A percentile compares a stretch with the other conserved stretches of the same genome.
Conservation (phyloP, 306 rosid genomes). For the Albizia julibrissin region DNA sequence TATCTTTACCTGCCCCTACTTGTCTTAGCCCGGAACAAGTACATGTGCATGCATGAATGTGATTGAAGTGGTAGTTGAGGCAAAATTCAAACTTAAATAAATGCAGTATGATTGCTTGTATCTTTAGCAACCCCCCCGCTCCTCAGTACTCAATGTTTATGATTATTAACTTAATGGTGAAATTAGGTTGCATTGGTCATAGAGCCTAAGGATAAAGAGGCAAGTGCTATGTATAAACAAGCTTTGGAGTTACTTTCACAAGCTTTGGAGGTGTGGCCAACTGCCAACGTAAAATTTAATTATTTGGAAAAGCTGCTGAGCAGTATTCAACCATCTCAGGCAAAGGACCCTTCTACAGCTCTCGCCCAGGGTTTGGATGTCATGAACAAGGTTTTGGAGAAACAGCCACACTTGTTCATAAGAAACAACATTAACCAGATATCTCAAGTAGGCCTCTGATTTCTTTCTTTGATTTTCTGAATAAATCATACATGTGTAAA, state of each 20-base stretch:
- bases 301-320: slow-evolving; percentile 94
- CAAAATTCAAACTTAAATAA: slow-evolving; percentile 12
- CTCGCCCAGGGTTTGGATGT: slow-evolving; percentile 99
- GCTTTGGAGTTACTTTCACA: slow-evolving; percentile 95
- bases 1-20: slow-evolving; percentile 12
- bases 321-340: slow-evolving; percentile 95
- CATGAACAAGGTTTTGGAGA: slow-evolving; percentile 98
- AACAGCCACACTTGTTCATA: slow-evolving; percentile 95
- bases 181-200: slow-evolving; percentile 94
- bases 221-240: slow-evolving; percentile 91
- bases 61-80: slow-evolving; percentile 5
- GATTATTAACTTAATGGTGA: slow-evolving; percentile 32
- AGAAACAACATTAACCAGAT: slow-evolving; percentile 92
- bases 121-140: not conserved
- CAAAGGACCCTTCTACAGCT: slow-evolving; percentile 98
- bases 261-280: slow-evolving; percentile 99
- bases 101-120: slow-evolving; percentile 10
- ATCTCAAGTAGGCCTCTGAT: slow-evolving; percentile 73
- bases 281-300: slow-evolving; percentile 93
- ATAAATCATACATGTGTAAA: slow-evolving; percentile 18
- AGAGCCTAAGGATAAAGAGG: slow-evolving; percentile 99
- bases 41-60: slow-evolving; percentile 11
- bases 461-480: slow-evolving; percentile 19
- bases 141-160: not conserved
- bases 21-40: slow-evolving; percentile 4